These are phyloP conservation scores for Plasmodium blacklocki DNA, from an alignment of 169 alveolate species.

Conservation along the genomic window DNA sequence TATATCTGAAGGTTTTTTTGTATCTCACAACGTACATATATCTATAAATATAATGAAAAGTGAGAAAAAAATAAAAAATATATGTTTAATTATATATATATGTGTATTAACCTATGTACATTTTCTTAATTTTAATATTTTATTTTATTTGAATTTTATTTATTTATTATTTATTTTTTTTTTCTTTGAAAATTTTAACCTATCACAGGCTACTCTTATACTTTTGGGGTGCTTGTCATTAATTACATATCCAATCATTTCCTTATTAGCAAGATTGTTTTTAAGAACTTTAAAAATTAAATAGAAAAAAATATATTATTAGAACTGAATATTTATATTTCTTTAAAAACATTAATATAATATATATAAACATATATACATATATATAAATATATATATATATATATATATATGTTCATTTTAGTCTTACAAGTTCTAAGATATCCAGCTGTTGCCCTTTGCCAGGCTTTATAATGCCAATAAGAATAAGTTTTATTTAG, in stretches of 20 bases:
- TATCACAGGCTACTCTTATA: constrained; percentile 92
- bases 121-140: background rate
- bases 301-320: constrained; percentile 11
- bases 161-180: background rate
- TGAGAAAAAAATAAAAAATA: background rate
- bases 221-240: constrained; percentile 94
- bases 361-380: no score
- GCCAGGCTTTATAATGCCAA: constrained; percentile 94
- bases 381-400: background rate
- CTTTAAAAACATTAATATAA: background rate
- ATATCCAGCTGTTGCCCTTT: constrained; percentile 91
- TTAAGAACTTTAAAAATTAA: constrained; percentile 81
- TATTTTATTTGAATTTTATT: background rate
- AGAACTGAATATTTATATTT: background rate
- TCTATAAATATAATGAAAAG: constrained; percentile 62
- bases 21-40: constrained; percentile 93
- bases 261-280: constrained; percentile 90
- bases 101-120: background rate
- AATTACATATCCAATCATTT: constrained; percentile 91
- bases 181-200: constrained; percentile 69
- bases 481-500: constrained; percentile 79
- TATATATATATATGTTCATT: background rate
- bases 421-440: constrained; percentile 87
- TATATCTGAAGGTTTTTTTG: constrained; percentile 90
- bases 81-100: background rate